phyloP scores from a whole-genome alignment of 331 rosid genomes.

The Spiraea crenata region DNA sequence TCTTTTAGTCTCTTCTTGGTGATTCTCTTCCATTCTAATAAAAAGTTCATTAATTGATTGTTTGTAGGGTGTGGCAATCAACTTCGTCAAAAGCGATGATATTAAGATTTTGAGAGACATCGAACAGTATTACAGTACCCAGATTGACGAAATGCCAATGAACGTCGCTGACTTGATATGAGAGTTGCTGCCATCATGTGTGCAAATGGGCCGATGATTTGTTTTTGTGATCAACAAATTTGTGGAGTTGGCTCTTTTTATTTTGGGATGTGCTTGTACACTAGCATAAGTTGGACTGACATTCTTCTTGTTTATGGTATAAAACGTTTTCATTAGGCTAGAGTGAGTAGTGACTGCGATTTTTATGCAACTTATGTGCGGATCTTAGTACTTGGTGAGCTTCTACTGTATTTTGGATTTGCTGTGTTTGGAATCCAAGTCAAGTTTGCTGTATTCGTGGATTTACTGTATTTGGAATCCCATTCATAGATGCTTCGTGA shows the following conservation, averaged over 20 bases:
- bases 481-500: no score
- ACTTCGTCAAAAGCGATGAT: conserved; percentile 94
- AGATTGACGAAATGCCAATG: conserved; percentile 99
- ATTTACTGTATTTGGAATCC: no score
- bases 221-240: background rate
- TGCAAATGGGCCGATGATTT: conserved; percentile 15
- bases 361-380: background rate
- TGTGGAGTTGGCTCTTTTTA: conserved; percentile 14
- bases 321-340: background rate
- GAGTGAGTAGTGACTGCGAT: background rate
- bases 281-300: background rate
- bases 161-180: conserved; percentile 89
- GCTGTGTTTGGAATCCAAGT: background rate
- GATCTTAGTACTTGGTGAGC: background rate
- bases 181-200: conserved; percentile 14
- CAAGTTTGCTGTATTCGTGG: no score
- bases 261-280: conserved; percentile 4
- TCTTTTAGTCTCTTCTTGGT: background rate
- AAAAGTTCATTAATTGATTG: conserved; percentile 1
- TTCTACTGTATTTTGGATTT: background rate
- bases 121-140: conserved; percentile 93
- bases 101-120: conserved; percentile 93
- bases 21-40: background rate
- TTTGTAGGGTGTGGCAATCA: conserved; percentile 95
- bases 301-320: background rate